Base-by-base conservation (phyloP, 192 early-diverging fungal genomes). In the Coemansia sp. region DNA sequence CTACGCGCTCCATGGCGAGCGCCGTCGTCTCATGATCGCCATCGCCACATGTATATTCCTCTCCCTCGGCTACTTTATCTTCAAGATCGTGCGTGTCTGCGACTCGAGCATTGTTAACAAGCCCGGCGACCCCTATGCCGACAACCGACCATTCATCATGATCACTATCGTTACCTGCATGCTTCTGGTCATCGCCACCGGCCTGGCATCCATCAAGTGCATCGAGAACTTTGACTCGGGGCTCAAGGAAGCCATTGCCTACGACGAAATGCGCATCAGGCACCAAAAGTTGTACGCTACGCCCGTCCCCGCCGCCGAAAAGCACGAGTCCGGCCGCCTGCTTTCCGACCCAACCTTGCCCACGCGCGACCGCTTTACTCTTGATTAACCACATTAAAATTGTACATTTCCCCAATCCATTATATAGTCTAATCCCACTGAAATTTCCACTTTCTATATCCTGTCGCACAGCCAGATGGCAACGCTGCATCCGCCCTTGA, bases 391-490 rank as follows among this genome's bases (percentile, higher is more conserved):
- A 9, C 41, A 42, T 5, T 5, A 42, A 42, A n/a, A 42, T 17
- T 42, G 17, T 42, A 42, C 41, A 42, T 42, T 42, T 9, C 11
- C 18, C 7, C 7, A 30, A 30, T 30, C n/a, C n/a, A n/a, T n/a
- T n/a, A n/a, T n/a, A n/a, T n/a, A n/a, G n/a, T n/a, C n/a, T n/a
- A n/a, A n/a, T n/a, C n/a, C n/a, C n/a, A n/a, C n/a, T n/a, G n/a
- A n/a, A n/a, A n/a, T n/a, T n/a, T n/a, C n/a, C n/a, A n/a, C n/a
- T n/a, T 12, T 19, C 50, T 84, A 98, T 23, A 98, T 84, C 18
- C 89, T 83, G 38, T 82, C 79, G 40, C 93, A 91, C 22, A 98
- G 79, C 91, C 91, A 92, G 53, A 98, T 98, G n/a, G 92, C 93
- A 0, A 84, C 80, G 44, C 89, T 87, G 58, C 95, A 98, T 2